phyloP scores from a whole-genome alignment of 371 early-diverging fungal genomes.

The Mortierella sp. region DNA sequence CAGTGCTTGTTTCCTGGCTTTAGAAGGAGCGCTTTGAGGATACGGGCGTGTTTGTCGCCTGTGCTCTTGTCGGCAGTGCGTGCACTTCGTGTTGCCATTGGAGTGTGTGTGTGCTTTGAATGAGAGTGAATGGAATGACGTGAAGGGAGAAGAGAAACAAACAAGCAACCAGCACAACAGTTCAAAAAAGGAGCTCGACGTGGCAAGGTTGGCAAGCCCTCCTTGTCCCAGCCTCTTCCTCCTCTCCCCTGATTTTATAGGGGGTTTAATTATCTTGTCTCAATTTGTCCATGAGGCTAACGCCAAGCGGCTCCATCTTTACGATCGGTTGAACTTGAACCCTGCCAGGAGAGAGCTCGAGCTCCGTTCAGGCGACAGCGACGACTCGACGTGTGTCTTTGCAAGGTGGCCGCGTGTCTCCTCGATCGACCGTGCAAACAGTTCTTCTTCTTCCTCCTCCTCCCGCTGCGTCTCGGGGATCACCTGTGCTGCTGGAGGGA shows the following conservation, averaged over 20 bases:
- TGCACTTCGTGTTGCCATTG: constrained; percentile 81
- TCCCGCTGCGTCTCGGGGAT: constrained; percentile 43
- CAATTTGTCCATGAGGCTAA: neutral
- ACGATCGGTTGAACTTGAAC: constrained; percentile 44
- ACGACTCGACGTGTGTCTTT: constrained; percentile 37
- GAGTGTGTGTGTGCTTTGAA: neutral
- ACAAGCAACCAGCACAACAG: too few species aligned
- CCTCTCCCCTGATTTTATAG: neutral
- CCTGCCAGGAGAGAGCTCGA: constrained; percentile 45
- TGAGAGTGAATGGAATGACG: neutral
- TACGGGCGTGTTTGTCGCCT: constrained; percentile 78
- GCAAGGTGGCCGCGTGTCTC: constrained; percentile 46
- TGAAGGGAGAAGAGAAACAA: neutral
- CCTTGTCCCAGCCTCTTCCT: neutral
- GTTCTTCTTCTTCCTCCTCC: constrained; percentile 13
- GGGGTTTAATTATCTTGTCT: neutral
- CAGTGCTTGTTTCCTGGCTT: constrained; percentile 82
- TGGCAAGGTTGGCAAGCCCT: neutral
- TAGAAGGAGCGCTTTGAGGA: constrained; percentile 79
- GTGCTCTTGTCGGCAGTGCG: constrained; percentile 80
- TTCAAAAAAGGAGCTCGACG: neutral
- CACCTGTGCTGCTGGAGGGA: constrained; percentile 24
- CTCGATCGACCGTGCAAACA: constrained; percentile 37
- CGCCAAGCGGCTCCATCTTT: neutral
- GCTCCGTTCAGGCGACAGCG: constrained; percentile 26